Evolutionary conservation across 495 filamentous ascomycete species (phyloP), one percentile per base, ranked within the genome.

Genomic region (Tuber borchii): DNA sequence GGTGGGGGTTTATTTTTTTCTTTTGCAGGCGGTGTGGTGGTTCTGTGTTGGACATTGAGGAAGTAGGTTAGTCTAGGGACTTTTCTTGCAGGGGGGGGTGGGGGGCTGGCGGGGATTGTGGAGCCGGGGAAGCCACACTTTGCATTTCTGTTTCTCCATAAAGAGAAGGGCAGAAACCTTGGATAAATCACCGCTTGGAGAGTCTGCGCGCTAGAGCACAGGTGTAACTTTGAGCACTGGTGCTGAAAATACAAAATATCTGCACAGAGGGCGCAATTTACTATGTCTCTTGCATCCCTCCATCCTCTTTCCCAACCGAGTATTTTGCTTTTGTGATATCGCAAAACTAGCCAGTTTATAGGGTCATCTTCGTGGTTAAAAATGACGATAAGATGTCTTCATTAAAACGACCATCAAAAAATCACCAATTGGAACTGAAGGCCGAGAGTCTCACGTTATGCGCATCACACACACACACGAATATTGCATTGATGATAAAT

Each of bases 1-100:
- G 72, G 76, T 79, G 78, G 78, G 78, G 78, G 73, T 72, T 74
- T 78, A 72, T 79, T 78, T 69, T 69, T 69, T 71, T 73, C 65
- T 45, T 40, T 43, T 2, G 75, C 72, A 61, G 78, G 69, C 77
- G 73, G 70, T 71, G 70, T 79, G 78, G 56, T 44, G 56, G 74
- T 76, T 77, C 76, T 76, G 65, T 69, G 31, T 78, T 73, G 43
- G 70, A 75, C 76, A 78, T 16, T 61, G 56, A 31, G 12, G 56
- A 31, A 61, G 56, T 14, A 31, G 56, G 56, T 16, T 61, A 61
- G 56, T n/a, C 56, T 0, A 6, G 56, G 4, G n/a, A 31, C 56
- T 65, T 65, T 56, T 16, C 56, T 65, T 65, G 56, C 26, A 65
- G 56, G 56, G 56, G 48, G 48, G 56, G n/a, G 51, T n/a, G 70